Conservation (phyloP, 2,329 filamentous ascomycete species). For the Hypoxylon sp. region DNA sequence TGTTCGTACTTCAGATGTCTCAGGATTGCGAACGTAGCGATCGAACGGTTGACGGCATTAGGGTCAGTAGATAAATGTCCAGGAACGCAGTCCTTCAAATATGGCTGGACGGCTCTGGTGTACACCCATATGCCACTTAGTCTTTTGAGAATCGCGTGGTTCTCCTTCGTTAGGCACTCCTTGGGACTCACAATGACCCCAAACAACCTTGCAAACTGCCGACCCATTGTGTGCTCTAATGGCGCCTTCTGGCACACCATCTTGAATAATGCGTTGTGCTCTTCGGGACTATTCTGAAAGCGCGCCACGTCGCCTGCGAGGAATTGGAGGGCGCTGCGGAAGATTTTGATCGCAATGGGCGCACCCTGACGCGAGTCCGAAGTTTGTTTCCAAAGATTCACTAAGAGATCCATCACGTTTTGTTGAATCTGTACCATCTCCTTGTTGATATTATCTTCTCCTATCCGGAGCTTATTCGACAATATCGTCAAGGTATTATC, state of each 20-base stretch:
- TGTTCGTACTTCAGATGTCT: slow-evolving; percentile 66
- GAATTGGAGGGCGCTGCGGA: slow-evolving; percentile 52
- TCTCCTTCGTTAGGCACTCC: slow-evolving; percentile 49
- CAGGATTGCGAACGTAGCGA: slow-evolving; percentile 65
- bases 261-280: slow-evolving; percentile 47
- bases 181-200: slow-evolving; percentile 51
- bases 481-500: slow-evolving; percentile 49
- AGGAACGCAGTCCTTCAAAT: slow-evolving; percentile 60
- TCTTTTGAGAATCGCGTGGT: slow-evolving; percentile 50
- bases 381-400: slow-evolving; percentile 8
- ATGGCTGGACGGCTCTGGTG: slow-evolving; percentile 53
- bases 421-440: slow-evolving; percentile 41
- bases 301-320: slow-evolving; percentile 53
- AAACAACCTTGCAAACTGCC: slow-evolving; percentile 49
- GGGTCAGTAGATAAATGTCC: slow-evolving; percentile 45
- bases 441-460: slow-evolving; percentile 17
- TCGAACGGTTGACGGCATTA: slow-evolving; percentile 60
- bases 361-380: slow-evolving; percentile 10
- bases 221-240: slow-evolving; percentile 43
- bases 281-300: slow-evolving; percentile 36
- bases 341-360: slow-evolving; percentile 38
- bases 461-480: slow-evolving; percentile 50
- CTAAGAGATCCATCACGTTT: slow-evolving; percentile 27
- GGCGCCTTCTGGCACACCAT: slow-evolving; percentile 41
- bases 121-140: slow-evolving; percentile 52